Percentiles rank a stretch among this genome's conserved stretches.
phyloP scores from a whole-genome alignment of 805 yeast genomes.

The Hanseniaspora hatyaiensis region DNA sequence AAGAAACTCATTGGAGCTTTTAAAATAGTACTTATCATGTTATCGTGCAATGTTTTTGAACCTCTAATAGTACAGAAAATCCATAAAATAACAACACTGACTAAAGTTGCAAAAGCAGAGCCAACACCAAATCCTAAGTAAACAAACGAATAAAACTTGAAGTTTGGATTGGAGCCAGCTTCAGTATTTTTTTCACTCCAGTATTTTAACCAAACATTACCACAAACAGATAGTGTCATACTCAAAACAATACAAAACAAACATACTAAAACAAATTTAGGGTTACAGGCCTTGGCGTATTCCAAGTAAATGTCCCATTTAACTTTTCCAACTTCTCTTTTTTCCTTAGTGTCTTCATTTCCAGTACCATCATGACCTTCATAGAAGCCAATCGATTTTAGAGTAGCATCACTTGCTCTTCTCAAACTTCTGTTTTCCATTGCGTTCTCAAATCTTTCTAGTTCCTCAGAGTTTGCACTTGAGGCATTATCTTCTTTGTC shows the following conservation, averaged over 20 bases:
- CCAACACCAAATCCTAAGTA: slow-evolving; percentile 66
- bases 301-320: slow-evolving; percentile 72
- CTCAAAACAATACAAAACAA: slow-evolving; percentile 45
- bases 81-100: slow-evolving; percentile 63
- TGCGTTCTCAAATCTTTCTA: slow-evolving; percentile 24
- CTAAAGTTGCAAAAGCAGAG: slow-evolving; percentile 47
- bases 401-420: slow-evolving; percentile 47
- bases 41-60: slow-evolving; percentile 60
- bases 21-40: slow-evolving; percentile 62
- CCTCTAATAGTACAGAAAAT: slow-evolving; percentile 73
- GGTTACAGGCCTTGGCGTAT: slow-evolving; percentile 81
- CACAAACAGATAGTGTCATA: slow-evolving; percentile 49
- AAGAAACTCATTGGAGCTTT: slow-evolving; percentile 92
- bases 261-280: slow-evolving; percentile 48
- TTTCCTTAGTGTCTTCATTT: slow-evolving; percentile 44
- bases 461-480: slow-evolving; percentile 26
- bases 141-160: slow-evolving; percentile 58
- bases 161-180: slow-evolving; percentile 58
- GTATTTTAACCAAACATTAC: slow-evolving; percentile 87
- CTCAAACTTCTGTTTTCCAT: slow-evolving; percentile 37
- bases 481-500: too few species aligned
- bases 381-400: slow-evolving; percentile 27
- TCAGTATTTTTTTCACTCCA: slow-evolving; percentile 87
- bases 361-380: slow-evolving; percentile 31
- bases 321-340: slow-evolving; percentile 85